These are phyloP conservation scores for Rehmannia glutinosa DNA, from an alignment of 257 asterid species.

Conservation along the genomic window DNA sequence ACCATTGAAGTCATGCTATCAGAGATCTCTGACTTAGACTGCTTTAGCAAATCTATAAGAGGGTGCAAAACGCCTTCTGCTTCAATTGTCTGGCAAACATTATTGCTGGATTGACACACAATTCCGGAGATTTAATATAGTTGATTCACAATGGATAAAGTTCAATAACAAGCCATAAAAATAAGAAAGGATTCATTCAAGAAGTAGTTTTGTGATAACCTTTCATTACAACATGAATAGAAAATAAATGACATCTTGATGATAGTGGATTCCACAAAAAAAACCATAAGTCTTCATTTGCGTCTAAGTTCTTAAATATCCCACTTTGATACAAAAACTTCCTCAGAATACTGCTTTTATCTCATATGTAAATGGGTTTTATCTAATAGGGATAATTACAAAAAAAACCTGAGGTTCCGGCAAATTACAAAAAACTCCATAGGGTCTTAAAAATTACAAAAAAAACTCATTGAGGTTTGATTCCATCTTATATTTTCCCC, in stretches of 20 bases:
- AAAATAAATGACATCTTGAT: neutral
- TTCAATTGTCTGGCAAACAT: slow-evolving; percentile 63
- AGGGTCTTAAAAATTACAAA: neutral
- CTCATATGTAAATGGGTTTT: too few species aligned
- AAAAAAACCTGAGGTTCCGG: neutral
- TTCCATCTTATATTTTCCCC: neutral
- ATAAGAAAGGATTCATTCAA: neutral
- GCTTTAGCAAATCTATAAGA: slow-evolving; percentile 53
- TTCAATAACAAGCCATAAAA: neutral
- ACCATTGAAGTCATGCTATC: slow-evolving; percentile 50
- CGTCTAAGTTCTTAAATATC: too few species aligned
- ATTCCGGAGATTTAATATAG: slow-evolving; percentile 10
- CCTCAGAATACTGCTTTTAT: too few species aligned
- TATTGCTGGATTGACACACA: slow-evolving; percentile 50
- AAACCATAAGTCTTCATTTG: too few species aligned
- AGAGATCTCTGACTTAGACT: slow-evolving; percentile 35
- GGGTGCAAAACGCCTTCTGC: slow-evolving; percentile 67
- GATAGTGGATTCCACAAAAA: neutral
- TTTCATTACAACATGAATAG: neutral
- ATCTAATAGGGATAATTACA: neutral
- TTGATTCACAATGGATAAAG: slow-evolving; percentile 7
- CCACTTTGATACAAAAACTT: too few species aligned
- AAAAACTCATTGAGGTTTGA: neutral
- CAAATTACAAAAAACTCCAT: neutral
- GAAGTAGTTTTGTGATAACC: neutral